These are phyloP conservation scores for Suaeda aralocaspica DNA, from an alignment of 148 eudicot genomes.

Conservation along the genomic window DNA sequence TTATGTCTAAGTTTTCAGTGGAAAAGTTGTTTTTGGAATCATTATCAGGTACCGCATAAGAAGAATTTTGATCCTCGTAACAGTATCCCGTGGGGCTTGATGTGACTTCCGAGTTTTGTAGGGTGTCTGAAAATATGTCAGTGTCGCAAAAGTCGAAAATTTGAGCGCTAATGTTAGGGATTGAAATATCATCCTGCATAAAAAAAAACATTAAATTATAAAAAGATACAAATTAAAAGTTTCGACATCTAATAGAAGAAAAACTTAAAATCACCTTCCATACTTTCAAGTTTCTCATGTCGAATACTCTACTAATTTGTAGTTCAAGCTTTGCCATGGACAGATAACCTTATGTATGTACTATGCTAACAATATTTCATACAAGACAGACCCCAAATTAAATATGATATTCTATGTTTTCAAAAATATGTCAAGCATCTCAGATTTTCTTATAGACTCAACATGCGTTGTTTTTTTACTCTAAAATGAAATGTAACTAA, in stretches of 20 bases:
- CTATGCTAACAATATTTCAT: conserved; percentile 6
- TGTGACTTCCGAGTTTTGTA: conserved; percentile 61
- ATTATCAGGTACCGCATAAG: conserved; percentile 26
- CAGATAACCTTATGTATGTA: neutral
- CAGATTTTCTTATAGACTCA: conserved; percentile 9
- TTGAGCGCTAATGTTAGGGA: conserved; percentile 50
- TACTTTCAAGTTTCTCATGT: conserved; percentile 13
- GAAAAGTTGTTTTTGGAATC: conserved; percentile 8
- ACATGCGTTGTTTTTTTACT: conserved; percentile 22
- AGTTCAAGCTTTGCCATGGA: neutral
- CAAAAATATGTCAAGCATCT: conserved; percentile 19
- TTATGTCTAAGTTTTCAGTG: conserved; percentile 16
- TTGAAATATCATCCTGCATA: conserved; percentile 63
- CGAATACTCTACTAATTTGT: neutral
- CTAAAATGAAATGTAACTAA: conserved; percentile 3
- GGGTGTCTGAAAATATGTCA: conserved; percentile 52
- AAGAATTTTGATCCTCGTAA: conserved; percentile 61
- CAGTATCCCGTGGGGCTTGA: conserved; percentile 54
- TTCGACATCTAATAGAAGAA: too few relatives aligned
- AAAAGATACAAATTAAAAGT: conserved; percentile 1
- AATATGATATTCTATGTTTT: neutral
- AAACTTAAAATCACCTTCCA: conserved; percentile 12
- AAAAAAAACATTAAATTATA: neutral
- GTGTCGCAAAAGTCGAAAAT: conserved; percentile 55
- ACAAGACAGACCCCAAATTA: too few relatives aligned